phyloP scores from a whole-genome alignment of 495 filamentous ascomycete species.

The Penicillium daleae region DNA sequence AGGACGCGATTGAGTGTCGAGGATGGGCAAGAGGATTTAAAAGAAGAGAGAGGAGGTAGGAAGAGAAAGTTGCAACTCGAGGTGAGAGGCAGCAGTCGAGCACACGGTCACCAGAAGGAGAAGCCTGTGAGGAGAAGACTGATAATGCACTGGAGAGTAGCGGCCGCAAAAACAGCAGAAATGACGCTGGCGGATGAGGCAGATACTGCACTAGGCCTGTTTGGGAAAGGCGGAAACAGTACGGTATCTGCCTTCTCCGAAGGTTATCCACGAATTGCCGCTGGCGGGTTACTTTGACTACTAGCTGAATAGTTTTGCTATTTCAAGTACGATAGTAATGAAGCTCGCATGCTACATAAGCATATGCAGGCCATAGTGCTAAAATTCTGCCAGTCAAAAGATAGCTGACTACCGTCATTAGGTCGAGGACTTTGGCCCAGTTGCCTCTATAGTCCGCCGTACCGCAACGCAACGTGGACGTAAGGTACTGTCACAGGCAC shows the following conservation, averaged over 20 bases:
- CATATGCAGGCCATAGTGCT: too few relatives aligned
- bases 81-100: neutral
- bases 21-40: neutral
- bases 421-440: too few relatives aligned
- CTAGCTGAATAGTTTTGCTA: too few relatives aligned
- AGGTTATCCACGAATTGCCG: too few relatives aligned
- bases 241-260: slow-evolving; percentile 3
- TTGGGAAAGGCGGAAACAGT: slow-evolving; percentile 6
- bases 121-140: neutral
- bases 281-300: too few relatives aligned
- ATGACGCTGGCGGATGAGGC: slow-evolving; percentile 1
- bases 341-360: too few relatives aligned
- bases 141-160: neutral
- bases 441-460: too few relatives aligned
- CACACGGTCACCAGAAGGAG: neutral
- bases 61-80: neutral
- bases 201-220: slow-evolving; percentile 1
- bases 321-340: too few relatives aligned
- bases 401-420: too few relatives aligned
- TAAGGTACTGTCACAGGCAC: slow-evolving; percentile 43
- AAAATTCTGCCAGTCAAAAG: too few relatives aligned
- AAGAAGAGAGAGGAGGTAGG: neutral
- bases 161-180: slow-evolving; percentile 12
- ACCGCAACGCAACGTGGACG: slow-evolving; percentile 22
- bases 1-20: neutral